Base-by-base conservation (phyloP, 768 basidiomycete species). In the Mycena maculata region DNA sequence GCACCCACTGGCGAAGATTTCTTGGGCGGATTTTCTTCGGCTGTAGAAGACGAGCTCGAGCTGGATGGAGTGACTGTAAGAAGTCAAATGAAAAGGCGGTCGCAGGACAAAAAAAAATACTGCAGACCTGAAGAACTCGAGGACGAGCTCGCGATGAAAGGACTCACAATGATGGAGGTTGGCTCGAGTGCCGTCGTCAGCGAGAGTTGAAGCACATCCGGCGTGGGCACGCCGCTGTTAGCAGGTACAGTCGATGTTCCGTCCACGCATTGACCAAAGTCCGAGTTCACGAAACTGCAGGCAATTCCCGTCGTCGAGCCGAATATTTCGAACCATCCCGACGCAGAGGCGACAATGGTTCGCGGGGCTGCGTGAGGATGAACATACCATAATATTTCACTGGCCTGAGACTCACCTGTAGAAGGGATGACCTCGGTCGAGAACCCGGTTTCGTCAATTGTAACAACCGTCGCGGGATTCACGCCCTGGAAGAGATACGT, bases 401-500 rank as follows among this genome's bases (percentile, higher is more conserved):
- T 22, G 16, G 48, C 30, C 9, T 15, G 11, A 12, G 22, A 55
- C 36, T 23, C 54, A 39, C 54, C 41, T 22, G 54, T 13, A 15
- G 30, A 39, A 7, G 38, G 36, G 54, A 22, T 39, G 5, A 20
- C 22, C 38, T 20, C 10, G 8, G 54, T 55, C 18, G n/a, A 30
- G 3, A 39, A 15, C 20, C 54, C 54, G n/a, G 22, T 7, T 38
- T 15, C 33, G 36, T 38, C 22, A 7, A 18, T 55, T 23, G 54
- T 41, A 8, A 41, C 44, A 6, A 38, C 18, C 8, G 36, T 4
- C 25, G 9, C 48, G 13, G 45, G 45, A n/a, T 47, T 39, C 22
- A 48, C 12, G 15, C 30, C 59, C 41, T 60, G 59, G 33, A 50
- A 60, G 31, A 60, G 59, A 25, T 49, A 60, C 28, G 59, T 60